A percentile compares a stretch with the other conserved stretches of the same genome.
Evolutionary conservation across 805 yeast genomes (phyloP).

Genomic region (Sugiyamaella floridensis): DNA sequence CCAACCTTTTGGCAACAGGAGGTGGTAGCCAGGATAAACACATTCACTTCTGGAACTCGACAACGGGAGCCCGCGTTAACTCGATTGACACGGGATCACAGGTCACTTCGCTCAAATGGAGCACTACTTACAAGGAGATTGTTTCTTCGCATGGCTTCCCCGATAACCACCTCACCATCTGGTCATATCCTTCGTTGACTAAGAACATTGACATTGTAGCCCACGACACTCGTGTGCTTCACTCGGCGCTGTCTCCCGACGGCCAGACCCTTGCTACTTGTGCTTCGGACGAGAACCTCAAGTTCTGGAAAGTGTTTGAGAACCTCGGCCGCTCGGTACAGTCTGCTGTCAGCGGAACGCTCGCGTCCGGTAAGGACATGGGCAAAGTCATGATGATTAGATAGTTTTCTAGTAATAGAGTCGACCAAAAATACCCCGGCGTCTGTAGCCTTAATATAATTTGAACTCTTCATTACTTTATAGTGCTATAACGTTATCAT

Average conservation of each 20-base stretch:
- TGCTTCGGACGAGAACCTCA: conserved; percentile 92
- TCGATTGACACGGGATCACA: conserved; percentile 90
- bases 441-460: not conserved
- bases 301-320: conserved; percentile 90
- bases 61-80: conserved; percentile 80
- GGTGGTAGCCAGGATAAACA: conserved; percentile 90
- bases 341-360: conserved; percentile 23
- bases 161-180: conserved; percentile 70
- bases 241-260: conserved; percentile 83
- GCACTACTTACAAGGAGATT: conserved; percentile 53
- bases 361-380: conserved; percentile 40
- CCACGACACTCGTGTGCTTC: conserved; percentile 82
- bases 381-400: conserved; percentile 48
- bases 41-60: conserved; percentile 92
- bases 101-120: conserved; percentile 92
- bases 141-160: conserved; percentile 95
- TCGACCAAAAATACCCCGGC: not conserved
- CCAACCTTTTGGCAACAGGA: conserved; percentile 83
- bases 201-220: conserved; percentile 89
- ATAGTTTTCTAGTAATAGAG: conserved; percentile 17
- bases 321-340: conserved; percentile 31
- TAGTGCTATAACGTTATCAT: too few relatives aligned
- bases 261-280: conserved; percentile 86
- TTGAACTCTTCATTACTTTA: not conserved
- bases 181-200: conserved; percentile 77